Evolutionary conservation across 805 yeast genomes (phyloP).

Genomic region (Lachancea fermentati): DNA sequence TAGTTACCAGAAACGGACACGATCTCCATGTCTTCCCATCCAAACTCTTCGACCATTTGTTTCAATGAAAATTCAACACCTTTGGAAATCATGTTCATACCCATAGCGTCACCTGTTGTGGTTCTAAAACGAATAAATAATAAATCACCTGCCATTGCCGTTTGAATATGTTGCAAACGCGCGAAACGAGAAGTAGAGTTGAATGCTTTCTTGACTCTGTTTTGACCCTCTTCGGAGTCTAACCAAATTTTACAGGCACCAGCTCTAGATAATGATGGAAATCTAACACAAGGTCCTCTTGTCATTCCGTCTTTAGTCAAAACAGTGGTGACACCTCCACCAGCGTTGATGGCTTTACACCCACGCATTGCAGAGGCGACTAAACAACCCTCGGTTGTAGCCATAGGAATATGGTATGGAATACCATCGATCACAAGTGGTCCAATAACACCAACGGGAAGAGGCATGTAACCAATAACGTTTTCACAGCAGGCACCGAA

Average conservation of each 20-base stretch:
- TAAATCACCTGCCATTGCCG: constrained; percentile 90
- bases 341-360: constrained; percentile 94
- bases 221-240: constrained; percentile 92
- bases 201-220: constrained; percentile 75
- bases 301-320: constrained; percentile 97
- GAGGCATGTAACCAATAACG: constrained; percentile 92
- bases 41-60: constrained; percentile 80
- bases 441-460: constrained; percentile 98
- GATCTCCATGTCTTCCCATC: constrained; percentile 90
- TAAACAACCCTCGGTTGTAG: constrained; percentile 97
- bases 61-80: constrained; percentile 89
- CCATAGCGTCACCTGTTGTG: constrained; percentile 99
- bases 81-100: constrained; percentile 99
- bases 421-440: constrained; percentile 88
- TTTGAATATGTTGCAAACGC: constrained; percentile 80
- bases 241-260: constrained; percentile 95
- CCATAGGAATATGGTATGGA: constrained; percentile 93
- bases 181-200: constrained; percentile 98
- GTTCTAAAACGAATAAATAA: constrained; percentile 90
- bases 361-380: constrained; percentile 99
- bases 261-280: constrained; percentile 76
- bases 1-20: constrained; percentile 94
- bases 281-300: constrained; percentile 95
- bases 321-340: constrained; percentile 93
- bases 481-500: constrained; percentile 99